Conservation (phyloP, 345 rosid genomes). For the Pseudoturritis turrita region DNA sequence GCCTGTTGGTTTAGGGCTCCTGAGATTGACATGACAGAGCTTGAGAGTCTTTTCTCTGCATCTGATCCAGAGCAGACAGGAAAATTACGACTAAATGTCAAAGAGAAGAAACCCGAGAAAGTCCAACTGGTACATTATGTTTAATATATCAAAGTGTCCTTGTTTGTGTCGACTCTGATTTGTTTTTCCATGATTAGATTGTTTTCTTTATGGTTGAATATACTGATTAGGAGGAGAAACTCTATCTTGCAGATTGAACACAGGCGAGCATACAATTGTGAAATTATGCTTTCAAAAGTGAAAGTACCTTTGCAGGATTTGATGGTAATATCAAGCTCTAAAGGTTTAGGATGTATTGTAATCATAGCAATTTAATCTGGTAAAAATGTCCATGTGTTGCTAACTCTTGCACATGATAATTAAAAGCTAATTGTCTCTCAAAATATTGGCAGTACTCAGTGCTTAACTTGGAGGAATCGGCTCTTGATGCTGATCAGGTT, state of each 20-base stretch:
- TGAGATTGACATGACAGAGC: slow-evolving; percentile 93
- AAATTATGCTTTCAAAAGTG: slow-evolving; percentile 98
- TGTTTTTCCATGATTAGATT: not conserved
- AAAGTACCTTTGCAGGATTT: slow-evolving; percentile 78
- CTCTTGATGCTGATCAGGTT: slow-evolving; percentile 80
- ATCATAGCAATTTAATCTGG: not conserved
- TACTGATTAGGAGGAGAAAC: slow-evolving; percentile 6
- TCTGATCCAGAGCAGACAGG: slow-evolving; percentile 52
- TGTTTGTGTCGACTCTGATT: not conserved
- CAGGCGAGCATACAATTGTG: slow-evolving; percentile 94
- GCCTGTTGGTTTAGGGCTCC: slow-evolving; percentile 56
- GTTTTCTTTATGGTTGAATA: not conserved
- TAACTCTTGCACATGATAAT: not conserved
- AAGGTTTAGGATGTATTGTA: slow-evolving; percentile 16
- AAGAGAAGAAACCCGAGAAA: slow-evolving; percentile 49
- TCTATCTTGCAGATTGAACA: slow-evolving; percentile 67
- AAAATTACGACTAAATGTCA: slow-evolving; percentile 33
- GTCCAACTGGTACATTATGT: slow-evolving; percentile 74
- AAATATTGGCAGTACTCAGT: slow-evolving; percentile 56
- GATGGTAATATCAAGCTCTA: slow-evolving; percentile 50
- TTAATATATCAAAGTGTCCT: not conserved
- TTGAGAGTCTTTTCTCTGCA: slow-evolving; percentile 85
- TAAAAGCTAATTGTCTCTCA: slow-evolving; percentile 14
- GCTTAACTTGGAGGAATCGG: slow-evolving; percentile 75
- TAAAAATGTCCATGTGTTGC: not conserved